These are phyloP conservation scores for Pleodorina starrii DNA, from an alignment of 139 green algal species.

Conservation along the genomic window DNA sequence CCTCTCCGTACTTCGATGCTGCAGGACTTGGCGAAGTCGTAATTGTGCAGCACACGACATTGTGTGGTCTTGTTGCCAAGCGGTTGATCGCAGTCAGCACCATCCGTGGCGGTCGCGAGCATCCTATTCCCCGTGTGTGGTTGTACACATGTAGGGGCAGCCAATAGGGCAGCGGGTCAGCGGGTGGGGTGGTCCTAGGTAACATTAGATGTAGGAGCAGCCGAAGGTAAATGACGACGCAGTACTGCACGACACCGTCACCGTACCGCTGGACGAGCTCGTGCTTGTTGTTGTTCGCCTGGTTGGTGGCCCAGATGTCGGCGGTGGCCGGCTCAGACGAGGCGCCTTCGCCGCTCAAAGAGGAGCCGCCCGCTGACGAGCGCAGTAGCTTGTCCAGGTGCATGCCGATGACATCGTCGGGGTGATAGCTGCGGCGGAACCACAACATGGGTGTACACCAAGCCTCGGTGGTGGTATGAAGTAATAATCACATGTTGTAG, in stretches of 20 bases:
- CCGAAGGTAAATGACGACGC: too few relatives aligned
- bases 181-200: too few relatives aligned
- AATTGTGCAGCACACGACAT: conserved; percentile 34
- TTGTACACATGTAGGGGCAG: too few relatives aligned
- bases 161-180: too few relatives aligned
- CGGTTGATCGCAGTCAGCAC: background rate
- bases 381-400: conserved; percentile 26
- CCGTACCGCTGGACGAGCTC: conserved; percentile 16
- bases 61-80: background rate
- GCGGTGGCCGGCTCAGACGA: background rate
- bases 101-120: background rate
- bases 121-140: background rate
- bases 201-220: too few relatives aligned
- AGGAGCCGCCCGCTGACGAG: background rate
- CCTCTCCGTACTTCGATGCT: background rate
- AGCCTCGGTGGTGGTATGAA: too few relatives aligned
- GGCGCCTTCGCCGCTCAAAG: background rate
- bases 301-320: background rate
- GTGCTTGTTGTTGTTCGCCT: conserved; percentile 17
- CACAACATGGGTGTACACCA: too few relatives aligned
- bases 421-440: conserved; percentile 2
- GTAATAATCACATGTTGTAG: too few relatives aligned
- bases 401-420: conserved; percentile 3
- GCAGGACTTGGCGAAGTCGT: conserved; percentile 20
- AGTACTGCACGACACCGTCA: too few relatives aligned